Conservation (phyloP, 352 stramenopile genomes). For the Phytophthora kernoviae region DNA sequence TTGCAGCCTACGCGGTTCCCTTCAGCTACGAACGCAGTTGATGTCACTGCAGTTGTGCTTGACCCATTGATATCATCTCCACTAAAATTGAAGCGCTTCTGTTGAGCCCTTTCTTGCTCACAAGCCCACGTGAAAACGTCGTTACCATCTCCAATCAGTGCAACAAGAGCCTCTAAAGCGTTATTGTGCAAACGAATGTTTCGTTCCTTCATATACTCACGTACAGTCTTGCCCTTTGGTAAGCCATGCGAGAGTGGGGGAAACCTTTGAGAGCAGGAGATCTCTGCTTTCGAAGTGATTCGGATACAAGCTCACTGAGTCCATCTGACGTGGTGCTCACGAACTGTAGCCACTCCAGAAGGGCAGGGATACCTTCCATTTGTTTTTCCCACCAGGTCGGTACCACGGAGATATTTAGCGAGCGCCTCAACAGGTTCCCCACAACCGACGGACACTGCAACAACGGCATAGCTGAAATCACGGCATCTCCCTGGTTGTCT, state of each 20-base stretch:
- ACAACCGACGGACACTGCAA: conserved; percentile 55
- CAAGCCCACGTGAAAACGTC: conserved; percentile 36
- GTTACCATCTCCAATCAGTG: conserved; percentile 25
- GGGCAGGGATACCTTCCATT: conserved; percentile 50
- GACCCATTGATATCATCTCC: conserved; percentile 13
- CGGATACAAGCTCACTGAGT: conserved; percentile 70
- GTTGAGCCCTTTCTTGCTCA: conserved; percentile 39
- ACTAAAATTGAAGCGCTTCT: conserved; percentile 41
- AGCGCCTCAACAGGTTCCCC: conserved; percentile 57
- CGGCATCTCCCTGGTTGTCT: conserved; percentile 62
- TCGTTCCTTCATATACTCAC: conserved; percentile 44
- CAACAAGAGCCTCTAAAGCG: conserved; percentile 29
- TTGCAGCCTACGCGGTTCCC: conserved; percentile 44
- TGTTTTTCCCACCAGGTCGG: conserved; percentile 74
- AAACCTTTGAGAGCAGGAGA: conserved; percentile 41
- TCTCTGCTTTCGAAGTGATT: conserved; percentile 62
- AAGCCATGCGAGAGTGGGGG: conserved; percentile 33
- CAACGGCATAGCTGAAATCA: conserved; percentile 46
- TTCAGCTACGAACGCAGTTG: conserved; percentile 30
- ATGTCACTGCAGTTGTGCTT: conserved; percentile 14
- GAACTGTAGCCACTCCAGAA: conserved; percentile 80
- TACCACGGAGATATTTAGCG: conserved; percentile 73
- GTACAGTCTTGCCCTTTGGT: conserved; percentile 26
- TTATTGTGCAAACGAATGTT: conserved; percentile 40
- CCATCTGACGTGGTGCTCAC: conserved; percentile 75